phyloP scores from a whole-genome alignment of 140 eudicot species.

The Eryngium alpinum region DNA sequence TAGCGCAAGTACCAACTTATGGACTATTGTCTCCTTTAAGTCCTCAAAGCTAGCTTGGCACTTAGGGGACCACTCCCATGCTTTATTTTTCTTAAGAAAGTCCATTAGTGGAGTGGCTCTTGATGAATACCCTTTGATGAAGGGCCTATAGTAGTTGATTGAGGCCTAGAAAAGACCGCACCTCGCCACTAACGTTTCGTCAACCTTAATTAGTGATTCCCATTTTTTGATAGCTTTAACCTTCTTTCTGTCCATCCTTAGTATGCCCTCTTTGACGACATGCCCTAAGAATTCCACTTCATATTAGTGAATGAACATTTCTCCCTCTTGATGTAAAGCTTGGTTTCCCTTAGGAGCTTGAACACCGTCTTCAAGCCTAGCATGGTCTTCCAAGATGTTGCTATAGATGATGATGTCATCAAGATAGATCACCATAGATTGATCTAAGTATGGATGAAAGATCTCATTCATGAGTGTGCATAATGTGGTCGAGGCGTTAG shows the following conservation, averaged over 20 bases:
- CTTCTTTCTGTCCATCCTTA: neutral
- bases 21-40: neutral
- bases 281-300: constrained; percentile 2
- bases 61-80: neutral
- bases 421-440: neutral
- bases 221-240: neutral
- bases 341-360: neutral
- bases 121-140: neutral
- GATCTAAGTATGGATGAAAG: neutral
- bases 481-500: neutral
- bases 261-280: neutral
- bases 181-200: too few species aligned
- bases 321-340: neutral
- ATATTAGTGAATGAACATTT: neutral
- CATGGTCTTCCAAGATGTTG: neutral
- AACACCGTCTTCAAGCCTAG: neutral
- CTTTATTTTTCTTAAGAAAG: neutral
- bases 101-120: neutral
- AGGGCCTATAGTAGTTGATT: neutral
- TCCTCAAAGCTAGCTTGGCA: neutral
- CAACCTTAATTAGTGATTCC: constrained; percentile 10
- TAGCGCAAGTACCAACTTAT: neutral
- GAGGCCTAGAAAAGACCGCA: constrained; percentile 2
- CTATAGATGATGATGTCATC: neutral
- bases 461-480: neutral